Base-by-base conservation (phyloP, 1,284 basidiomycete species). In the Trichosporon sp. region DNA sequence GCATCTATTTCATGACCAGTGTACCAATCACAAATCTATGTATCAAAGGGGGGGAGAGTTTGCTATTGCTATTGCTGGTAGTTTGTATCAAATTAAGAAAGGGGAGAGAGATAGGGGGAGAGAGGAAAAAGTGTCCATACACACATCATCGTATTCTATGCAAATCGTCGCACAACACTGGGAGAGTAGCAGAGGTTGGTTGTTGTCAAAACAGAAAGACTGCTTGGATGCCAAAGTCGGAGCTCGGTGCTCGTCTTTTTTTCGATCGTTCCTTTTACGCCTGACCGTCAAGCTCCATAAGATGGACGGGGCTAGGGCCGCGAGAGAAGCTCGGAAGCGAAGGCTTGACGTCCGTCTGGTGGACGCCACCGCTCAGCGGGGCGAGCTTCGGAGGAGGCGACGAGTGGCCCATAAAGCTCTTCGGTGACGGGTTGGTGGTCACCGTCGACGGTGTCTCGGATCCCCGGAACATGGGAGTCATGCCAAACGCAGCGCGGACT, bases 401-500 rank as follows among this genome's bases (percentile, higher is more conserved):
- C 19, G 66, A 66, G n/a, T 64, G 58, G 27, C 67, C 65, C 4
- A 67, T 56, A 19, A 65, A 68, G 63, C 63, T 74, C 61, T 70
- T 70, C 16, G 67, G 72, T 3, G 69, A 68, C 27, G 69, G 70
- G 54, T 70, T 70, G 40, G 60, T 66, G 8, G 58, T 67, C 62
- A 57, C 60, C 21, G 56, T 62, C 34, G 52, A 65, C n/a, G 57
- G 61, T n/a, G 59, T 62, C 56, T 63, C 66, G n/a, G 63, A 64
- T 23, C 59, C 61, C n/a, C 70, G 79, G 65, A 85, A 84, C 62
- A 92, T 91, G 1, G 91, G 90, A 5, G 91, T 92, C 90, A 93
- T 93, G 7, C 89, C 90, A 71, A 94, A 94, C 49, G 91, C 91
- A 27, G 88, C 83, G 34, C 89, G 86, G 19, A 94, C 88, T 3